phyloP scores from a whole-genome alignment of 257 asterid genomes.

The Eucommia ulmoides region DNA sequence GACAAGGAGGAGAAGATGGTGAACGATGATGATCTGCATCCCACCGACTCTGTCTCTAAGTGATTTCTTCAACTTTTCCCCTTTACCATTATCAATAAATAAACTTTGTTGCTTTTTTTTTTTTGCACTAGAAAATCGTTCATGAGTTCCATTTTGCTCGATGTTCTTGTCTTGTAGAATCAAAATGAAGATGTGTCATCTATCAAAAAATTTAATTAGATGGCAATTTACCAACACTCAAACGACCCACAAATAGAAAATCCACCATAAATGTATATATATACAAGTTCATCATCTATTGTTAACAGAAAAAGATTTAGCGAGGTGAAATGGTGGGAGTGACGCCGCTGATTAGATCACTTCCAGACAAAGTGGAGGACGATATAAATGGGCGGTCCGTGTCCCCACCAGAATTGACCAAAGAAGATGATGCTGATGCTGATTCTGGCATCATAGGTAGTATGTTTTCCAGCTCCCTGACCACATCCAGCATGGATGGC shows the following conservation, averaged over 20 bases:
- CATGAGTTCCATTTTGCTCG: too few species aligned
- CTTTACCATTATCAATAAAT: too few species aligned
- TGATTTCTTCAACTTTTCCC: too few species aligned
- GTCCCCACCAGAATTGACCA: constrained; percentile 26
- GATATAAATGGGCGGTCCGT: constrained; percentile 25
- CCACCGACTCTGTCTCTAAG: constrained; percentile 21
- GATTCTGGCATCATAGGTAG: constrained; percentile 31
- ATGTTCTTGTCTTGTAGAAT: too few species aligned
- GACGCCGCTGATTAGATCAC: constrained; percentile 55
- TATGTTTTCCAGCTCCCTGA: constrained; percentile 60
- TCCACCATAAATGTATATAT: neutral
- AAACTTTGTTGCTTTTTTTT: neutral
- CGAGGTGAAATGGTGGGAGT: constrained; percentile 43
- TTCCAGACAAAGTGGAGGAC: constrained; percentile 29
- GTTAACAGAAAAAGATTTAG: too few species aligned
- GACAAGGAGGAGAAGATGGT: constrained; percentile 35
- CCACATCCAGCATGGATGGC: constrained; percentile 67
- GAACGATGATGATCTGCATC: constrained; percentile 16
- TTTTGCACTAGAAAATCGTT: too few species aligned
- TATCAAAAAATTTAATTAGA: too few species aligned
- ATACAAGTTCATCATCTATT: neutral
- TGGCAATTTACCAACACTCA: too few species aligned
- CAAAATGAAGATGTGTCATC: too few species aligned
- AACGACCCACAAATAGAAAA: too few species aligned
- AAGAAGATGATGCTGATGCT: constrained; percentile 21